phyloP scores from a whole-genome alignment of 768 basidiomycete species.

The Cantharellus anzutake region DNA sequence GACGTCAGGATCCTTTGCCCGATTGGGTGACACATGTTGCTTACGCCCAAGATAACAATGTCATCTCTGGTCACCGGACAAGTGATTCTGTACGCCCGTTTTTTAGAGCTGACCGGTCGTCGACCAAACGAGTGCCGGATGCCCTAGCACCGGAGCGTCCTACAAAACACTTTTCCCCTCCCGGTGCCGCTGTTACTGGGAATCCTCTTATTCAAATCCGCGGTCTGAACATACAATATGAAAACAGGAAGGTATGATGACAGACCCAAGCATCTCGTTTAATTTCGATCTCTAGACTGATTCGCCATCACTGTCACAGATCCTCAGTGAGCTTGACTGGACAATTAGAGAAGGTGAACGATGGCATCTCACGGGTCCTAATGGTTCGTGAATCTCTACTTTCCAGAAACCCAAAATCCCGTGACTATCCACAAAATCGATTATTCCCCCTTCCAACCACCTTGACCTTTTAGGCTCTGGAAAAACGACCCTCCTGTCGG shows the following conservation, averaged over 20 bases:
- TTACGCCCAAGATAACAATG: constrained; percentile 27
- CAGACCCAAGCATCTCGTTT: neutral
- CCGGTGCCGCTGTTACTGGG: neutral
- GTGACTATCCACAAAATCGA: neutral
- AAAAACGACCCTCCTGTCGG: constrained; percentile 80
- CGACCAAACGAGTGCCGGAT: neutral
- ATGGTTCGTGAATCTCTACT: constrained; percentile 31
- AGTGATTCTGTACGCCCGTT: constrained; percentile 22
- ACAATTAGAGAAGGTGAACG: constrained; percentile 60
- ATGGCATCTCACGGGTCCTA: constrained; percentile 81
- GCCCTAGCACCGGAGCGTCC: neutral
- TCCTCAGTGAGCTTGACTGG: constrained; percentile 67
- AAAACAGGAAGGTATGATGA: constrained; percentile 32
- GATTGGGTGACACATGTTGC: constrained; percentile 56
- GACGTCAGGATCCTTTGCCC: constrained; percentile 53
- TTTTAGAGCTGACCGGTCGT: neutral
- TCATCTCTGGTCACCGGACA: constrained; percentile 29
- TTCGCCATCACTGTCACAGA: constrained; percentile 21
- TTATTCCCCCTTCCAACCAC: no score
- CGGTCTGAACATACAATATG: constrained; percentile 54
- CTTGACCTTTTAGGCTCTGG: constrained; percentile 40
- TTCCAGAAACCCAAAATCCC: neutral
- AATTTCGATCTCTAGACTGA: no score
- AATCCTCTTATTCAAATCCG: constrained; percentile 19
- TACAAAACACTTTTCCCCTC: neutral